Conservation (phyloP, 129 eudicot genomes). For the Chrysanthemum makinoi region DNA sequence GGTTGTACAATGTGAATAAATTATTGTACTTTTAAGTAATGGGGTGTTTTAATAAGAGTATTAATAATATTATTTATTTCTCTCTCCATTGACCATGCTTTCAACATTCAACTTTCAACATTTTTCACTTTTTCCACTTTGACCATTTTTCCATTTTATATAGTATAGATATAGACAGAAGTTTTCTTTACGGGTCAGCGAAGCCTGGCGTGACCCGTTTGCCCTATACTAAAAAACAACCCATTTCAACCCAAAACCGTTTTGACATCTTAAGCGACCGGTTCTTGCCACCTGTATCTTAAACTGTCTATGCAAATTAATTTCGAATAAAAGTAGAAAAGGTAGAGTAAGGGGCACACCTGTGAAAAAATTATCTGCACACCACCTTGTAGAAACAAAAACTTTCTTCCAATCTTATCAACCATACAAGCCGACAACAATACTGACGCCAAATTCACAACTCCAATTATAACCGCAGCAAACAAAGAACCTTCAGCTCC, state of each 20-base stretch:
- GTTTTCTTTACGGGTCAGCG: too few species aligned
- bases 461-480: conserved; percentile 35
- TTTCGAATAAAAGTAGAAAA: neutral
- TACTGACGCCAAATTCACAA: conserved; percentile 33
- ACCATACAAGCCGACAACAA: conserved; percentile 40
- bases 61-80: too few species aligned
- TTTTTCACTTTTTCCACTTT: too few species aligned
- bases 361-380: conserved; percentile 37
- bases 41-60: too few species aligned
- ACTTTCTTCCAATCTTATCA: conserved; percentile 42
- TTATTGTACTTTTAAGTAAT: too few species aligned
- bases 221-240: neutral
- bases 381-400: conserved; percentile 50
- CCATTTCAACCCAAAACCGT: neutral
- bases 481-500: conserved; percentile 27
- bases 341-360: conserved; percentile 16
- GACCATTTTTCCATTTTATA: too few species aligned
- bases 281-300: neutral
- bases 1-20: too few species aligned
- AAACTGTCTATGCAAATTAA: too few species aligned
- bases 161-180: too few species aligned
- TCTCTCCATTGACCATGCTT: too few species aligned
- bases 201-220: too few species aligned
- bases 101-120: too few species aligned
- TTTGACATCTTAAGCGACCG: conserved; percentile 1